phyloP scores from a whole-genome alignment of 495 filamentous ascomycete genomes.

The Penicillium ucsense region DNA sequence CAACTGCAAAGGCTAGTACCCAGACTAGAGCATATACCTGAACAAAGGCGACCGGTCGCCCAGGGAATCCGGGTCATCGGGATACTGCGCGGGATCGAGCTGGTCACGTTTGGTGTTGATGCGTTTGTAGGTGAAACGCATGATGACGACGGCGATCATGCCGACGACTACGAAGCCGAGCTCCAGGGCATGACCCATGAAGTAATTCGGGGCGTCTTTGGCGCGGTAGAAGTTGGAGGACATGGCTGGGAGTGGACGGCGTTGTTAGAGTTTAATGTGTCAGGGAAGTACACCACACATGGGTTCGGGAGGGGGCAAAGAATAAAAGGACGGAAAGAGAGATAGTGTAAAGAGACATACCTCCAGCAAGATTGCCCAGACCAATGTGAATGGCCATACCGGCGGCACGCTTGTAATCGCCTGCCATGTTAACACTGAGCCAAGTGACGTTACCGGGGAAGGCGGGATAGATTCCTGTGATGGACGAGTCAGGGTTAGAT shows the following conservation, averaged over 20 bases:
- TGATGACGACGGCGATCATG: constrained; percentile 44
- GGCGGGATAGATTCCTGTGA: constrained; percentile 29
- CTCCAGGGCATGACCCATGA: constrained; percentile 60
- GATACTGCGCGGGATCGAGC: constrained; percentile 37
- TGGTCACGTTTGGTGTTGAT: constrained; percentile 53
- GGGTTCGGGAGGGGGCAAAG: too few species aligned
- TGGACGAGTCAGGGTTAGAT: neutral
- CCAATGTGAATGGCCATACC: constrained; percentile 73
- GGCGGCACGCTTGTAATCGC: constrained; percentile 58
- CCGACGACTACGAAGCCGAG: constrained; percentile 57
- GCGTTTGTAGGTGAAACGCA: constrained; percentile 45
- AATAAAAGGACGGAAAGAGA: neutral
- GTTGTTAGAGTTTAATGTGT: neutral
- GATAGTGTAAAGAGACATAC: constrained; percentile 7
- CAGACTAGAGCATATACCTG: constrained; percentile 41
- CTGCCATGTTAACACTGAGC: constrained; percentile 62
- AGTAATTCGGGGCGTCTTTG: constrained; percentile 52
- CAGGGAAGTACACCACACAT: too few species aligned
- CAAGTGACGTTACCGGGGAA: constrained; percentile 61
- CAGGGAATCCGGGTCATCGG: constrained; percentile 44
- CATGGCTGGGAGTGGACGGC: constrained; percentile 39
- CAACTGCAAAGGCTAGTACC: too few species aligned
- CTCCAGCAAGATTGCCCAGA: constrained; percentile 59
- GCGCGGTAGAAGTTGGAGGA: constrained; percentile 67
- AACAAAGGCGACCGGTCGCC: constrained; percentile 59